Evolutionary conservation across 805 yeast genomes (phyloP).

Genomic region (Wickerhamomyces hampshirensis): DNA sequence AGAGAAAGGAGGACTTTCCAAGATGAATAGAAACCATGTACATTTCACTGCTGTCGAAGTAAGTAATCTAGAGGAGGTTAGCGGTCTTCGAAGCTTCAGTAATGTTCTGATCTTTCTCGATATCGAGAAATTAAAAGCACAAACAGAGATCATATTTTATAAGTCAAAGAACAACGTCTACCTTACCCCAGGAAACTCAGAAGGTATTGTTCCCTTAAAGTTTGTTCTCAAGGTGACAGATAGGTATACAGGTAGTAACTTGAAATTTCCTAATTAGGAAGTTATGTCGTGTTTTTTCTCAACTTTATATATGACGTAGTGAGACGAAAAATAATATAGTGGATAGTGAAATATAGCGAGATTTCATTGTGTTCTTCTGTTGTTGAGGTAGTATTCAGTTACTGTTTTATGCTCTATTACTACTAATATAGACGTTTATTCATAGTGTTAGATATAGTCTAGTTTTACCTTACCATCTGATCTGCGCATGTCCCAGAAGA

Average conservation of each 20-base stretch:
- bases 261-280: background rate
- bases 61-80: conserved; percentile 42
- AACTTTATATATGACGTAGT: too few relatives aligned
- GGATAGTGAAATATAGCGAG: too few relatives aligned
- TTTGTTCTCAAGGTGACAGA: conserved; percentile 40
- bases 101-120: conserved; percentile 62
- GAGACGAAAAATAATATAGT: too few relatives aligned
- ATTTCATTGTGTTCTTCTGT: too few relatives aligned
- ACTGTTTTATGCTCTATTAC: too few relatives aligned
- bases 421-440: too few relatives aligned
- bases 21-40: conserved; percentile 78
- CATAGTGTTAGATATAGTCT: too few relatives aligned
- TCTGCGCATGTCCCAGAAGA: too few relatives aligned
- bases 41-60: conserved; percentile 71
- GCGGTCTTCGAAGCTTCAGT: conserved; percentile 65
- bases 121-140: conserved; percentile 38
- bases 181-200: conserved; percentile 53
- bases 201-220: conserved; percentile 44
- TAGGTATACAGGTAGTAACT: conserved; percentile 7
- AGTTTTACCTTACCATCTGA: too few relatives aligned
- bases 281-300: background rate
- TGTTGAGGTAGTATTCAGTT: too few relatives aligned
- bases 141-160: conserved; percentile 45
- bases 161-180: conserved; percentile 73
- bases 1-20: conserved; percentile 51